phyloP scores from a whole-genome alignment of 2,329 filamentous ascomycete genomes.

The Bipolaris sorokiniana region DNA sequence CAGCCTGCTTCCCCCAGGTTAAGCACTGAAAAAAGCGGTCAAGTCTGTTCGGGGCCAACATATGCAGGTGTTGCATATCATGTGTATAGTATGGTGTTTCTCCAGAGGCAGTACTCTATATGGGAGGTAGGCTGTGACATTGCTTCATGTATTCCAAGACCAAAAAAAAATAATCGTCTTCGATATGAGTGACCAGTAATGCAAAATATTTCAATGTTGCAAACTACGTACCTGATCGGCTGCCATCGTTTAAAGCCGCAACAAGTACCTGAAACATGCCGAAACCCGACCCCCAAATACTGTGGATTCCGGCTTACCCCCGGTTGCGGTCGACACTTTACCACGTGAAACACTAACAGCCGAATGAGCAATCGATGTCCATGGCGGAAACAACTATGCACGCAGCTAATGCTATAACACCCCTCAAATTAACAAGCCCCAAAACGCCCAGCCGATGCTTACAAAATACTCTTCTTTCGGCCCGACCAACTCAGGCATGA shows the following conservation, averaged over 20 bases:
- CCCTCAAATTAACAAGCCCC: too few relatives aligned
- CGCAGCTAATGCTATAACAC: too few relatives aligned
- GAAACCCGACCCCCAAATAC: too few relatives aligned
- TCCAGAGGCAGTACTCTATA: conserved; percentile 1
- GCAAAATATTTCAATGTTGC: neutral
- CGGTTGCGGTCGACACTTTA: too few relatives aligned
- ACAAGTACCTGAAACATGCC: neutral
- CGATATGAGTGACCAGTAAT: neutral
- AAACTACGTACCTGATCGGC: too few relatives aligned
- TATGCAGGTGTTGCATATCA: conserved; percentile 7
- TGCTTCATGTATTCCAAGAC: conserved; percentile 1
- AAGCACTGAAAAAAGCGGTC: conserved; percentile 34
- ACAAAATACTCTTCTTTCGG: too few relatives aligned
- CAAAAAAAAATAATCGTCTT: neutral
- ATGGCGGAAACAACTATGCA: too few relatives aligned
- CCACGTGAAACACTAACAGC: too few relatives aligned
- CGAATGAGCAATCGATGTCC: too few relatives aligned
- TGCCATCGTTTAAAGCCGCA: neutral
- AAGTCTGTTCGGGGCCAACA: conserved; percentile 6
- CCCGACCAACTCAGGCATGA: too few relatives aligned
- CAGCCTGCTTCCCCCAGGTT: conserved; percentile 91
- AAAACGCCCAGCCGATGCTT: too few relatives aligned
- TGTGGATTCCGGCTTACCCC: too few relatives aligned
- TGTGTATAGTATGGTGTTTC: conserved; percentile 17
- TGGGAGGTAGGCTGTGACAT: neutral